A percentile compares a stretch with the other conserved stretches of the same genome.
These are phyloP conservation scores for Cinnamomum chago DNA, from an alignment of 164 flowering plant species.

Conservation along the genomic window DNA sequence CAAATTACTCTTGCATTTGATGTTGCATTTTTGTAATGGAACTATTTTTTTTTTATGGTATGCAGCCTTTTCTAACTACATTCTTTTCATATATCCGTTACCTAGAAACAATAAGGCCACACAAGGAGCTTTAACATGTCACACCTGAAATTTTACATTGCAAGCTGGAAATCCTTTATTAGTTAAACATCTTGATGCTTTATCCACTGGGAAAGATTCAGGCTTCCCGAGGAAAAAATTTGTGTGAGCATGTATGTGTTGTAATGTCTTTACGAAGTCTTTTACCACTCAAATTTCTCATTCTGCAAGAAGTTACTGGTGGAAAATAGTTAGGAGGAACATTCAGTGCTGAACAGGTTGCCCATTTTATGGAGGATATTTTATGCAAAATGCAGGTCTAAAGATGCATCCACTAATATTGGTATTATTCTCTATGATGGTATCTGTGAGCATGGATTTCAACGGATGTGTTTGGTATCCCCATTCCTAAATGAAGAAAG, in stretches of 20 bases:
- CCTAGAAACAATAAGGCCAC: constrained; percentile 82
- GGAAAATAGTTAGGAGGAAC: constrained; percentile 6
- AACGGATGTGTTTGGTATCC: constrained; percentile 85
- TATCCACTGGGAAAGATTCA: constrained; percentile 75
- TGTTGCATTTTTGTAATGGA: neutral
- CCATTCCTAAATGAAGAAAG: constrained; percentile 79
- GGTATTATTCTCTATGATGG: constrained; percentile 98
- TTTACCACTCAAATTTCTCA: neutral
- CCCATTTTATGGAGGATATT: constrained; percentile 62
- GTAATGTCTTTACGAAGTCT: constrained; percentile 7
- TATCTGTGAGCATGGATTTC: constrained; percentile 90
- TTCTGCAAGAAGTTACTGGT: neutral
- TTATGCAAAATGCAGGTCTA: constrained; percentile 89
- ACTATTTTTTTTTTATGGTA: neutral
- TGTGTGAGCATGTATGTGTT: constrained; percentile 88
- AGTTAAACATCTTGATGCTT: constrained; percentile 58
- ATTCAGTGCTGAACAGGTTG: constrained; percentile 8
- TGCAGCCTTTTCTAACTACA: neutral
- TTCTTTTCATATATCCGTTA: constrained; percentile 36
- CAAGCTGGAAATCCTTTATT: constrained; percentile 69
- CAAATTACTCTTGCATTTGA: neutral
- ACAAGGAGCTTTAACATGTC: constrained; percentile 90
- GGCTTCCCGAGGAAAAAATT: constrained; percentile 68
- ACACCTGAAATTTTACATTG: constrained; percentile 60
- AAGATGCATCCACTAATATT: constrained; percentile 57